A percentile compares a stretch with the other conserved stretches of the same genome.
Conservation (phyloP, 2,329 filamentous ascomycete species). For the Onygenales sp. region DNA sequence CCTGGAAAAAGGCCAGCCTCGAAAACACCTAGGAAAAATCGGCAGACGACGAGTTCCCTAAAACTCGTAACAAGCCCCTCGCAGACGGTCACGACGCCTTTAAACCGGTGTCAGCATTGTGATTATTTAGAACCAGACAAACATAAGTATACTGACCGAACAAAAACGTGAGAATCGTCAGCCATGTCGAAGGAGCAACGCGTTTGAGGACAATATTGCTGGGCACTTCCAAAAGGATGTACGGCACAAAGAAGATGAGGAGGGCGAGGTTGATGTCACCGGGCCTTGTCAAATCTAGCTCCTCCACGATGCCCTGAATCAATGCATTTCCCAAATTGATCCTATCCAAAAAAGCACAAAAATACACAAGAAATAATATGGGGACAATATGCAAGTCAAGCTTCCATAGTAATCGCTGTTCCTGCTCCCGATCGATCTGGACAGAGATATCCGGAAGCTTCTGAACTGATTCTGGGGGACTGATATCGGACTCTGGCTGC, state of each 20-base stretch:
- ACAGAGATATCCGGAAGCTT: constrained; percentile 3
- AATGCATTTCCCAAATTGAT: constrained; percentile 41
- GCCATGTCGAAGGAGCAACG: constrained; percentile 31
- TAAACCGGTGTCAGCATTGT: constrained; percentile 17
- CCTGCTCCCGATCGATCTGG: constrained; percentile 12
- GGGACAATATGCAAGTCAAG: constrained; percentile 41
- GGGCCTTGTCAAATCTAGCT: constrained; percentile 34
- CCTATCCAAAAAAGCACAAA: constrained; percentile 39
- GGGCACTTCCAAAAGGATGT: constrained; percentile 38
- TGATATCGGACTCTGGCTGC: not conserved
- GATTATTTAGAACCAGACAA: not conserved
- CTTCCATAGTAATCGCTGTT: constrained; percentile 37
- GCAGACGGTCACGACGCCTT: constrained; percentile 35
- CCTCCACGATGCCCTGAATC: constrained; percentile 34
- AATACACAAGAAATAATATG: constrained; percentile 36
- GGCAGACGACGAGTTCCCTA: constrained; percentile 27
- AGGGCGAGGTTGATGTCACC: constrained; percentile 36
- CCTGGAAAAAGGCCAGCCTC: constrained; percentile 31
- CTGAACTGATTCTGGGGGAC: too few relatives aligned
- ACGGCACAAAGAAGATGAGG: constrained; percentile 38
- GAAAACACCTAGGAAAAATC: constrained; percentile 26
- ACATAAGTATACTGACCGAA: constrained; percentile 22
- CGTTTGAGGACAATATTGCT: constrained; percentile 39
- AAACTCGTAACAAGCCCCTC: constrained; percentile 33
- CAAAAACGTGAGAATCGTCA: constrained; percentile 32